Conservation (phyloP, 2,329 filamentous ascomycete genomes). For the Microdochium nivale region DNA sequence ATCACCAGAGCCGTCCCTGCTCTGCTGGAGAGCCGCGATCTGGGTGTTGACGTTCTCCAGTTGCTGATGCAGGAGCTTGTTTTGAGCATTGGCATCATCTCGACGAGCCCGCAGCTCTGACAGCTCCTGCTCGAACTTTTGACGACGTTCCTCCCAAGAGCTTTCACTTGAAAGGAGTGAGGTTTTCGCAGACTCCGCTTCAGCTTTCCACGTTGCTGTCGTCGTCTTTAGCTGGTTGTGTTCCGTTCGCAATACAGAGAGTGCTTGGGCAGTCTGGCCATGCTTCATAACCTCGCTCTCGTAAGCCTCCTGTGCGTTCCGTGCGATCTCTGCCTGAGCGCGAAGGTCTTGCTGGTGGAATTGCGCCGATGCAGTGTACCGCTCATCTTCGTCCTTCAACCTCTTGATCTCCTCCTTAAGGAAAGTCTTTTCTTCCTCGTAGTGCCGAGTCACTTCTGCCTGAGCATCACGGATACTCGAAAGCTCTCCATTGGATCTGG, state of each 20-base stretch:
- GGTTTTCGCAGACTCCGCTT: conserved; percentile 78
- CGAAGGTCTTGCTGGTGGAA: conserved; percentile 89
- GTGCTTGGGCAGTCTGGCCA: conserved; percentile 81
- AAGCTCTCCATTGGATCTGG: conserved; percentile 73
- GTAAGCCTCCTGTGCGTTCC: conserved; percentile 89
- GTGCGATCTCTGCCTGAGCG: conserved; percentile 86
- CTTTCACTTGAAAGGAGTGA: conserved; percentile 72
- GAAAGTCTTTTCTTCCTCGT: conserved; percentile 74
- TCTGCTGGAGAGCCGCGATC: conserved; percentile 71
- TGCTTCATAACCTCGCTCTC: conserved; percentile 92
- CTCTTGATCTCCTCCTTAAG: conserved; percentile 72
- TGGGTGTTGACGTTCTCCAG: conserved; percentile 76
- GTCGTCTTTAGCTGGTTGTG: conserved; percentile 77
- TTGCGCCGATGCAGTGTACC: conserved; percentile 69
- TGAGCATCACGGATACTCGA: conserved; percentile 73
- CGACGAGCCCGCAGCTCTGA: conserved; percentile 68
- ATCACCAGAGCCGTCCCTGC: conserved; percentile 46
- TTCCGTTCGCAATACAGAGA: conserved; percentile 72
- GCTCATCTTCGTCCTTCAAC: conserved; percentile 75
- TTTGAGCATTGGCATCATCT: conserved; percentile 81
- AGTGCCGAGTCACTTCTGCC: conserved; percentile 59
- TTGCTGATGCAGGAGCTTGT: conserved; percentile 82
- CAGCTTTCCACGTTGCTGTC: conserved; percentile 63
- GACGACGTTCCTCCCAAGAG: conserved; percentile 78
- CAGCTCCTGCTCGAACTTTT: conserved; percentile 77